phyloP scores from a whole-genome alignment of 208 protist species.

The Novymonas esmeraldas region DNA sequence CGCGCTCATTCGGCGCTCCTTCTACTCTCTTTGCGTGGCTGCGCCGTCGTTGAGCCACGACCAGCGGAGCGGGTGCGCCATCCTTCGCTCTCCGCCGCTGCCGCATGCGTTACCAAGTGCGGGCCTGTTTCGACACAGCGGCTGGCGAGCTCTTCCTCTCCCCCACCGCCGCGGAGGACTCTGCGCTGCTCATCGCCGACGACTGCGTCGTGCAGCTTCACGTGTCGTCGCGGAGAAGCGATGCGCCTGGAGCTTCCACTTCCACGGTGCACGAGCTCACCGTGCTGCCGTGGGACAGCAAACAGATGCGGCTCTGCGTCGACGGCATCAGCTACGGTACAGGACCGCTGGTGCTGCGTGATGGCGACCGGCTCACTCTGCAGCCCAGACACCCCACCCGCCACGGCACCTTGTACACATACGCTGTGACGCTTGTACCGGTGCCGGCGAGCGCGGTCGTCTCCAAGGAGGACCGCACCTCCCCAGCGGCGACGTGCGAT shows the following conservation, averaged over 20 bases:
- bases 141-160: constrained; percentile 20
- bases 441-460: too few relatives aligned
- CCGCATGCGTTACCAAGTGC: constrained; percentile 23
- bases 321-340: constrained; percentile 32
- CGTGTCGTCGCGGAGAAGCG: neutral
- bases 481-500: neutral
- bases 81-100: too few relatives aligned
- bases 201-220: constrained; percentile 16
- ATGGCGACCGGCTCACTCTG: constrained; percentile 22
- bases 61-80: too few relatives aligned
- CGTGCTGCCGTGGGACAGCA: constrained; percentile 33
- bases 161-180: constrained; percentile 1
- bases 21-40: too few relatives aligned
- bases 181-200: constrained; percentile 11
- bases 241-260: neutral
- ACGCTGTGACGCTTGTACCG: constrained; percentile 5
- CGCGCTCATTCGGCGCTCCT: too few relatives aligned
- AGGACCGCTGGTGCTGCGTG: constrained; percentile 30
- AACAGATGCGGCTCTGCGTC: constrained; percentile 19
- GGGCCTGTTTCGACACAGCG: constrained; percentile 23
- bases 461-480: too few relatives aligned
- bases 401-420: constrained; percentile 1
- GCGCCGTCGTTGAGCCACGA: too few relatives aligned
- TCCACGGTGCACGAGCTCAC: neutral
- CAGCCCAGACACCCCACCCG: neutral